Base-by-base conservation (phyloP, 73 alveolate species). In the Paramecium biaurelia region DNA sequence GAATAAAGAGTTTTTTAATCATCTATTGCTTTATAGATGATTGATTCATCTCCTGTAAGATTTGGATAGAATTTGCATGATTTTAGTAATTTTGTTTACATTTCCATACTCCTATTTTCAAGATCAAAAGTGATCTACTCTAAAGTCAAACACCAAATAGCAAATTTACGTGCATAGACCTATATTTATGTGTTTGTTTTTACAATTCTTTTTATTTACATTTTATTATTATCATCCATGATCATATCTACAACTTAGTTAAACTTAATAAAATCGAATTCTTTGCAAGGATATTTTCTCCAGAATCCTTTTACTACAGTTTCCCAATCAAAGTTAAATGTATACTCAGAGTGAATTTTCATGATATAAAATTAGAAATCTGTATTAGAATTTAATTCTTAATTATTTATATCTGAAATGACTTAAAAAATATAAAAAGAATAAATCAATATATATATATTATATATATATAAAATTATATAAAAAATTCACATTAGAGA, bases 221-320 rank as follows among this genome's bases (percentile, higher is more conserved):
- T 41, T 24, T 58, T 79, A 43, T 79, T 43, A 34, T 79, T 18
- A 21, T 32, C 45, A 79, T 79, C 47, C 1, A 79, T 15, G 23
- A 24, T 79, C 56, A 79, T 20, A 43, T 79, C 90, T 9, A 79
- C 74, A 9, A 79, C 90, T 7, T 79, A 34, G 15, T 79, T 79
- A 14, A 79, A 79, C 37, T 79, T 79, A 4, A 79, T 79, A n/a
- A 79, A 79, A 42, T 79, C 74, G 49, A 79, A 79, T 79, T 79
- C 90, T 79, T 79, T 43, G 76, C 49, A 47, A 7, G 90, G 90
- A 53, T 79, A 79, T 41, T 79, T 79, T 14, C 15, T 47, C 43
- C 43, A 79, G 74, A 79, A 79, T 7, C 90, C 90, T 63, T 79
- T 79, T 2, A 79, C 76, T 14, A 79, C 90, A 24, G 74, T 41